Evolutionary conservation across 768 basidiomycete species (phyloP), one percentile per base, ranked within the genome.

Genomic region (Macrolepiota albuminosa): DNA sequence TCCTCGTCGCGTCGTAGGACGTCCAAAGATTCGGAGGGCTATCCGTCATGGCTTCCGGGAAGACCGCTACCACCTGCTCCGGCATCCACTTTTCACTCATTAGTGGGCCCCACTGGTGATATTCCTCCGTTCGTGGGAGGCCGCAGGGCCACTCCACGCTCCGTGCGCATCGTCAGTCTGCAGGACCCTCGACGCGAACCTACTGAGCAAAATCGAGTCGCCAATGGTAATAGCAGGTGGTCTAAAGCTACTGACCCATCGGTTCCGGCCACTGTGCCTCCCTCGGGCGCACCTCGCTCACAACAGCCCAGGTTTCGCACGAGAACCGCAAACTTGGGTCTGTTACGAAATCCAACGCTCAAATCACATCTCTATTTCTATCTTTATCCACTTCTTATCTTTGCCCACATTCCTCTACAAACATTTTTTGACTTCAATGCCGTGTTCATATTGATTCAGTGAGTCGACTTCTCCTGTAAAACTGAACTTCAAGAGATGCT

Each of bases 351-450:
- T 68, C 88, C 88, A 2, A 82, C 82, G 26, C 67, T 70, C 66
- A 73, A 71, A 60, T 81, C 81, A 64, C 82, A 75, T 63, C 66
- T 88, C 49, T 85, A 86, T 71, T 93, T 84, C 72, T 86, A 83
- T 67, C 68, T 88, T 37, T 85, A 84, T 69, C 89, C 88, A n/a
- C 43, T 92, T 16, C 70, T 92, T 63, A 80, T 84, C 6, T 84
- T 93, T 70, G 84, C 83, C 21, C 87, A 91, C 68, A 73, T 92
- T 43, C 84, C 85, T 29, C 70, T 91, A 9, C 92, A 94, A 71
- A 85, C 88, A 0, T 95, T 89, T 69, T 86, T 95, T 70, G 94
- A 96, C 69, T 93, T 94, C 71, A 94, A 95, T 71, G 85, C 87
- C 65, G 85, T 88, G 64, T 95, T 86, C 75, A 85, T 93, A 65